Evolutionary conservation across 495 filamentous ascomycete species (phyloP), one percentile per base, ranked within the genome.

Genomic region (Hypoxylon subgilvum): DNA sequence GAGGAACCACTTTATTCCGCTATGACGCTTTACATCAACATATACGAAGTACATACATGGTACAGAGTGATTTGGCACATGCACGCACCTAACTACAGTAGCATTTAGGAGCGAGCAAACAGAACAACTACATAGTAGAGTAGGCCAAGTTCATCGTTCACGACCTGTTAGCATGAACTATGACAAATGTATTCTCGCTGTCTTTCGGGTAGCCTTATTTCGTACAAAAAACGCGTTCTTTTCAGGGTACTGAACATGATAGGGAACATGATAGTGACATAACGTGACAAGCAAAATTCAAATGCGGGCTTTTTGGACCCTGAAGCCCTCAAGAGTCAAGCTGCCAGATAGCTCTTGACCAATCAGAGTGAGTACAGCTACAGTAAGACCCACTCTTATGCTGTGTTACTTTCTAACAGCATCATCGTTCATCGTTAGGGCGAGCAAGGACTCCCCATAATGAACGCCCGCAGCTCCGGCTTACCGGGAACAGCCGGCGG

Each of bases 401-500:
- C 51, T 36, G 55, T 65, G 61, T 61, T 65, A 61, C 56, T 28
- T 65, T 31, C 55, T 65, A 57, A 22, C 9, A 52, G 50, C 56
- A 55, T 65, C 61, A 65, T 52, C n/a, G 42, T 61, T 65, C 61
- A 65, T 52, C n/a, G 42, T 61, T 66, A 61, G 52, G 51, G 56
- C 56, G 52, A 48, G 36, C 41, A 50, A 56, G 54, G 27, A 62
- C 39, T 9, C 46, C 47, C 46, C 40, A 64, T 63, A 60, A 47
- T 23, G 35, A 55, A 38, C 63, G 58, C 66, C n/a, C 58, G 54
- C 48, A 66, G 63, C 63, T 62, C 64, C 67, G 63, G 53, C 36
- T 65, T 64, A 21, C 67, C 67, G 64, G 64, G 61, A 69, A 70
- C 64, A 62, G 67, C 65, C 67, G 67, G 61, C 48, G 51, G 14